These are phyloP conservation scores for Purpureocillium lavendulum DNA, from an alignment of 2,329 filamentous ascomycete genomes.

Conservation along the genomic window DNA sequence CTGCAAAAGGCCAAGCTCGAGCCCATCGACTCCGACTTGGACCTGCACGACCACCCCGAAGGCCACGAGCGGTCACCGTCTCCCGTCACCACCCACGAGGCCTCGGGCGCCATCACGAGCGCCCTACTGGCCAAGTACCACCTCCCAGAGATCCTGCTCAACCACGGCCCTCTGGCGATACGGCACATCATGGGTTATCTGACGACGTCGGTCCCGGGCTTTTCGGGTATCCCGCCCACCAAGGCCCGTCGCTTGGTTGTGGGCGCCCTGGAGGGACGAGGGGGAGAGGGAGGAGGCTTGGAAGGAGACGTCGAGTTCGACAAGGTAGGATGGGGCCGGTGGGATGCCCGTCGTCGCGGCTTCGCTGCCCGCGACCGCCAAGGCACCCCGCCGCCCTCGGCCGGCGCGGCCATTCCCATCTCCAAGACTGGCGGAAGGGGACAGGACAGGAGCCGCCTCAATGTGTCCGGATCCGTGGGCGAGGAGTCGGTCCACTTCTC, in stretches of 20 bases:
- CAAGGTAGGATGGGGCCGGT: conserved; percentile 95
- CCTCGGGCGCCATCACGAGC: conserved; percentile 75
- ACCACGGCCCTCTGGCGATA: conserved; percentile 86
- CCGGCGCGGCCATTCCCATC: conserved; percentile 49
- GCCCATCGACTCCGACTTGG: conserved; percentile 76
- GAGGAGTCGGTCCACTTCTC: conserved; percentile 70
- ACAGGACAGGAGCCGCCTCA: conserved; percentile 38
- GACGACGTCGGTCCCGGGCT: conserved; percentile 87
- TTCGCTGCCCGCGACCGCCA: conserved; percentile 43
- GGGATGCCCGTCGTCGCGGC: conserved; percentile 74
- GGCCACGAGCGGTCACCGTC: conserved; percentile 29
- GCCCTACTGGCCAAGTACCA: conserved; percentile 81
- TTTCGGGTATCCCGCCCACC: conserved; percentile 77
- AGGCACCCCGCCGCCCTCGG: conserved; percentile 31
- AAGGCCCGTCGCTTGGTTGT: conserved; percentile 89
- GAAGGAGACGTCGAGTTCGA: conserved; percentile 75
- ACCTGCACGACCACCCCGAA: conserved; percentile 57
- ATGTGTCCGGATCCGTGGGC: conserved; percentile 49
- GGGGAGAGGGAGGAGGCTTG: conserved; percentile 51
- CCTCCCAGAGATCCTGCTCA: conserved; percentile 81
- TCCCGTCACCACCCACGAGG: conserved; percentile 50
- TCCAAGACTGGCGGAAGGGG: conserved; percentile 33
- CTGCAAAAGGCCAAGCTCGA: conserved; percentile 52
- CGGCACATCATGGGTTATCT: conserved; percentile 93
- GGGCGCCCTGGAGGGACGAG: conserved; percentile 78